Conservation (phyloP, 768 basidiomycete species). For the Exsudoporus frostii region DNA sequence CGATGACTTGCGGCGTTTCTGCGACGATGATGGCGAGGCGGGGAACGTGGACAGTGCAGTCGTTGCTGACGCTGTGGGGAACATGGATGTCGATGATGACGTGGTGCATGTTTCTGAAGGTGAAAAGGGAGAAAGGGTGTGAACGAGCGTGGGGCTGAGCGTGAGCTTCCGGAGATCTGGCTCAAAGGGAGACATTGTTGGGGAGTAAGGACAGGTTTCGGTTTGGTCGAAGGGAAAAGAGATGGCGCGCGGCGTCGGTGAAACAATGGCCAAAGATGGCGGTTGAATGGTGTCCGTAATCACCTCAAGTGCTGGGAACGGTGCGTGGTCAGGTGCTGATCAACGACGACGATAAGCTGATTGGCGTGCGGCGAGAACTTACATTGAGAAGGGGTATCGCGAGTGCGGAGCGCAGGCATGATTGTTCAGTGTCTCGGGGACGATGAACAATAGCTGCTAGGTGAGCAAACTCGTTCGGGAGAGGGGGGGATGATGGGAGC, state of each 20-base stretch:
- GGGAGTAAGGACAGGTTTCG: slow-evolving; percentile 59
- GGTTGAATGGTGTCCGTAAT: slow-evolving; percentile 57
- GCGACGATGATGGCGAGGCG: slow-evolving; percentile 33
- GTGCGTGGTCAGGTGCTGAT: slow-evolving; percentile 16
- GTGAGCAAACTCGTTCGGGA: slow-evolving; percentile 35
- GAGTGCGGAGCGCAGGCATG: slow-evolving; percentile 80
- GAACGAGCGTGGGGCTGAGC: slow-evolving; percentile 40
- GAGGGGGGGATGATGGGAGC: slow-evolving; percentile 30
- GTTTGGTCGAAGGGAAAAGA: slow-evolving; percentile 39
- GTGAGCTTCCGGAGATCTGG: slow-evolving; percentile 52
- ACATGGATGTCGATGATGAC: slow-evolving; percentile 42
- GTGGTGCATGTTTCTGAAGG: slow-evolving; percentile 16
- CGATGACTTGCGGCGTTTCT: slow-evolving; percentile 53
- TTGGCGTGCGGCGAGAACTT: slow-evolving; percentile 18
- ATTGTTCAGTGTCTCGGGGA: slow-evolving; percentile 35
- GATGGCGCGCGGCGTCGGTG: slow-evolving; percentile 56
- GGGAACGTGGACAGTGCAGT: slow-evolving; percentile 34
- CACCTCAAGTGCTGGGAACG: slow-evolving; percentile 65
- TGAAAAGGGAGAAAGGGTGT: slow-evolving; percentile 43
- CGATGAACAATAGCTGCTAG: slow-evolving; percentile 33
- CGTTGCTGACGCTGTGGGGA: slow-evolving; percentile 37
- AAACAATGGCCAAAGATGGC: slow-evolving; percentile 55
- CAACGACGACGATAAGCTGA: background rate
- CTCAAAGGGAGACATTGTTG: slow-evolving; percentile 70
- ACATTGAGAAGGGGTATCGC: slow-evolving; percentile 62